Base-by-base conservation (phyloP, 805 yeast species). In the Pichia sporocuriosa region DNA sequence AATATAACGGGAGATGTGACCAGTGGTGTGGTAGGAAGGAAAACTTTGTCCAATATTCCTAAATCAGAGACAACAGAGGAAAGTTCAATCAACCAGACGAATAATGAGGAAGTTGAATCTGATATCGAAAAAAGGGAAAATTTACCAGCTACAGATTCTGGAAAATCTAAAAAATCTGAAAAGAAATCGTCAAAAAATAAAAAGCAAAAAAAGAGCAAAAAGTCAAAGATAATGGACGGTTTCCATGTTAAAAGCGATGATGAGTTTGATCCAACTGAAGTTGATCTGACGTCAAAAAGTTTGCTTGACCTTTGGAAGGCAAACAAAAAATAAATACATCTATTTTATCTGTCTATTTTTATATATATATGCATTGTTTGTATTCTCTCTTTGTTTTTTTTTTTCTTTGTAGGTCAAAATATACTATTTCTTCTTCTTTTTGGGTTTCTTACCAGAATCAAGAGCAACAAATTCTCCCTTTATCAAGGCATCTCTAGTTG, bases 401-500 rank as follows among this genome's bases (percentile, higher is more conserved):
- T 15, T 10, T 16, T 33, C 12, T 26, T 11, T 26, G 28, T 26
- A 26, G 7, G 9, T n/a, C 15, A 37, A 29, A 32, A 16, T 23
- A 15, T 19, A 20, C n/a, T n/a, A 29, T 34, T 45, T 48, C 40
- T 49, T 49, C 34, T 24, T 37, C 16, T 35, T 45, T 44, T 62
- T 63, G 46, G 57, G 59, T 49, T 56, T 63, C 43, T 63, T 63
- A 35, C 54, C 55, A 40, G 56, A 59, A 21, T 42, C 48, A 16
- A 53, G 55, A 16, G 51, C 54, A 19, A 56, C 56, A 50, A 80
- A 76, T 0, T 77, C 78, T 3, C 86, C 94, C 40, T 67, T 72
- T 2, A 78, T 62, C 0, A 93, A 70, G 0, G 90, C 96, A 37
- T 87, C 93, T 55, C 97, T 69, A 0, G 97, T 89, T 1, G 87